Evolutionary conservation across 1,139 yeast species (phyloP).

Genomic region (Schwanniomyces etchellsii): DNA sequence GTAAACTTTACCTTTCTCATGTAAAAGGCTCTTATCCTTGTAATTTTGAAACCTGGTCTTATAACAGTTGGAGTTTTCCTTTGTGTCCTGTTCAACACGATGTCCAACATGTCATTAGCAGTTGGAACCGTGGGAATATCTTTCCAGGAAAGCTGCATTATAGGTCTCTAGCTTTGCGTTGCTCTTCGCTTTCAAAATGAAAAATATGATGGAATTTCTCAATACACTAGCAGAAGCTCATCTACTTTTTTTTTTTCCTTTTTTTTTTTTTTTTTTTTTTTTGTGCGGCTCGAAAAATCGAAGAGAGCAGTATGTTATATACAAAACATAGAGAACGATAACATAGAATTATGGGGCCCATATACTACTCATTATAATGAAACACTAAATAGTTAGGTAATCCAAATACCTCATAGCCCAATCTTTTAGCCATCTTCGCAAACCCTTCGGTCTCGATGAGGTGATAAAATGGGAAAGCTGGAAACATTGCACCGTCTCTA

Average conservation of each 20-base stretch:
- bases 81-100: constrained; percentile 94
- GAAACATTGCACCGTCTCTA: constrained; percentile 99
- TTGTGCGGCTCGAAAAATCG: constrained; percentile 1
- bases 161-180: background rate
- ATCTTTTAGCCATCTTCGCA: constrained; percentile 94
- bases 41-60: constrained; percentile 92
- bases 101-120: constrained; percentile 89
- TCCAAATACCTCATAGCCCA: constrained; percentile 88
- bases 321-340: no score
- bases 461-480: constrained; percentile 95
- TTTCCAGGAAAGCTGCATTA: constrained; percentile 96
- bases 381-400: constrained; percentile 90
- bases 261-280: constrained; percentile 2
- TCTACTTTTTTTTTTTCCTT: constrained; percentile 5
- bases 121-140: constrained; percentile 94
- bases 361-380: constrained; percentile 68
- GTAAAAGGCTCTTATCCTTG: constrained; percentile 95
- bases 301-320: no score
- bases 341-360: no score
- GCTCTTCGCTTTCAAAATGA: background rate
- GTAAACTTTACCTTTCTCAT: constrained; percentile 97
- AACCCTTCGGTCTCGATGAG: constrained; percentile 97
- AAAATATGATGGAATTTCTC: no score
- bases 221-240: constrained; percentile 3
- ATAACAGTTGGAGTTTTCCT: constrained; percentile 98